Conservation (phyloP, 1,284 basidiomycete species). For the Ganoderma boninense region DNA sequence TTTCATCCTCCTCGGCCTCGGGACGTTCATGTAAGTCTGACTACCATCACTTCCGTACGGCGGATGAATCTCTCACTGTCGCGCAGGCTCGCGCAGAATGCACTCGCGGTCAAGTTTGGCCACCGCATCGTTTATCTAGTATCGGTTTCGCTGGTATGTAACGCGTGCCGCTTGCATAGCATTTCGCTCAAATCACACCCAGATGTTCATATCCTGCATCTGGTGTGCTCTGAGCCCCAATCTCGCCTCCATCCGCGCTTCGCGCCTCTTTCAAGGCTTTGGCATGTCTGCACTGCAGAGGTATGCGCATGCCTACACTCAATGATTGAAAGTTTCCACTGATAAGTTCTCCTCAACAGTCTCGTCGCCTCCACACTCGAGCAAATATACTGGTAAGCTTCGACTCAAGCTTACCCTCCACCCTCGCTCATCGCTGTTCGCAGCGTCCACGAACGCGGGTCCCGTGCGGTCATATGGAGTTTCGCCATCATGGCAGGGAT, state of each 20-base stretch:
- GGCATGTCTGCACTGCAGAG: conserved; percentile 55
- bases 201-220: conserved; percentile 56
- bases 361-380: conserved; percentile 53
- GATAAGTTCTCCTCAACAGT: conserved; percentile 28
- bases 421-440: background rate
- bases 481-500: conserved; percentile 53
- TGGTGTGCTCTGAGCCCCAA: conserved; percentile 54
- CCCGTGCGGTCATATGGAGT: conserved; percentile 52
- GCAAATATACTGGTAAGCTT: conserved; percentile 50
- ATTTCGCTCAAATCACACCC: background rate
- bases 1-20: conserved; percentile 48
- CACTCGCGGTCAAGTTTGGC: conserved; percentile 54
- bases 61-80: background rate
- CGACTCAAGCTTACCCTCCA: background rate
- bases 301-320: conserved; percentile 26
- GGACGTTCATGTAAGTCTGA: conserved; percentile 47
- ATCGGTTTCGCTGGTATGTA: conserved; percentile 48
- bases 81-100: conserved; percentile 49
- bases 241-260: conserved; percentile 50
- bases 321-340: background rate
- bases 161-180: background rate
- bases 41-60: background rate
- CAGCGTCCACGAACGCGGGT: conserved; percentile 53
- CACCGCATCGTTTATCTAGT: conserved; percentile 53
- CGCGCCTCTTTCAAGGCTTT: conserved; percentile 54